Percentiles rank a stretch among this genome's conserved stretches.
These are phyloP conservation scores for Metschnikowia aberdeeniae DNA, from an alignment of 805 yeast genomes.

Conservation along the genomic window DNA sequence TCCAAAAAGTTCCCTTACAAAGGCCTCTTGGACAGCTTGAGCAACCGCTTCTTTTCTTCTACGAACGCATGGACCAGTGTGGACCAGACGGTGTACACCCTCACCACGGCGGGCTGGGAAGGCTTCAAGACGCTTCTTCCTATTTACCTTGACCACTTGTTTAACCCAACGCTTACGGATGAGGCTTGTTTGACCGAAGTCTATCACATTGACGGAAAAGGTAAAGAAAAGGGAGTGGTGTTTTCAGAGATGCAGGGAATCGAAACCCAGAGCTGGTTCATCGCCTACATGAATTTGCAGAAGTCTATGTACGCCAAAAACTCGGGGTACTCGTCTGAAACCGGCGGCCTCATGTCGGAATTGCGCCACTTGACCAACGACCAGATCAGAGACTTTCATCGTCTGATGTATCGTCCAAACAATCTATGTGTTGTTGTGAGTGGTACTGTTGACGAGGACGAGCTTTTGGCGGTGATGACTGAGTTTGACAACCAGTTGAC, in stretches of 20 bases:
- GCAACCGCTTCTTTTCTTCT: constrained; percentile 75
- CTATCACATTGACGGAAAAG: constrained; percentile 87
- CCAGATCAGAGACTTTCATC: constrained; percentile 74
- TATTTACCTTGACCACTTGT: constrained; percentile 81
- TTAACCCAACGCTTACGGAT: constrained; percentile 82
- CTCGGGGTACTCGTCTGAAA: constrained; percentile 88
- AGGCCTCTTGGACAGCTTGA: constrained; percentile 83
- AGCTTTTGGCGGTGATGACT: constrained; percentile 56
- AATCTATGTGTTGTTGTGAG: constrained; percentile 78
- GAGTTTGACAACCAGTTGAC: constrained; percentile 60
- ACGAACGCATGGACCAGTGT: constrained; percentile 98
- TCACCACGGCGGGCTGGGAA: constrained; percentile 93
- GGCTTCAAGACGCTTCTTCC: constrained; percentile 85
- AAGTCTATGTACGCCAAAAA: constrained; percentile 48
- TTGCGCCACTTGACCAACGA: constrained; percentile 69
- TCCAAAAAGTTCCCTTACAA: constrained; percentile 84
- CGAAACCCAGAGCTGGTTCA: constrained; percentile 72
- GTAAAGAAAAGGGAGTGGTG: constrained; percentile 93
- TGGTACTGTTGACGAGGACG: constrained; percentile 80
- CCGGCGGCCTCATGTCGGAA: constrained; percentile 84
- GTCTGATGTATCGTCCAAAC: constrained; percentile 68
- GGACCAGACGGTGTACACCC: constrained; percentile 91
- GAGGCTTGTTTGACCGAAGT: constrained; percentile 93
- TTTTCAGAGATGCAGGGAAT: constrained; percentile 96
- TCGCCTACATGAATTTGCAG: constrained; percentile 56